Base-by-base conservation (phyloP, 1,284 basidiomycete genomes). In the Boletellus deceptivus region DNA sequence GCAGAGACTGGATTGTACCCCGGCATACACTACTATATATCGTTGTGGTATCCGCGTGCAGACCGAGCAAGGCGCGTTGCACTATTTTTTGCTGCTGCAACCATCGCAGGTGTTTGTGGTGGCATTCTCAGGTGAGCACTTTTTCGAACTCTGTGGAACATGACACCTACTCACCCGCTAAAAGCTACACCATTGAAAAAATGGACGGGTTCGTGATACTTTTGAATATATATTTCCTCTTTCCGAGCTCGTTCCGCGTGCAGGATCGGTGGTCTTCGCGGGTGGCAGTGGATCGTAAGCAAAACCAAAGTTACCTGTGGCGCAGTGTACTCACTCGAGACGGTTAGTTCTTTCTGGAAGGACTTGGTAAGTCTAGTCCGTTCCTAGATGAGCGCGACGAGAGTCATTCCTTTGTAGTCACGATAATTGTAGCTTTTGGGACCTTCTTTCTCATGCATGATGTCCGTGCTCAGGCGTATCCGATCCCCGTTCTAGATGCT, bases 1-100 rank as follows among this genome's bases (percentile, higher is more conserved):
- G 64, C 79, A 17, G 80, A 82, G 59, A 74, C 73, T 48, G 80
- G 80, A 17, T 57, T 82, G 25, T 80, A 78, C 49, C 77, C 78
- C 3, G 78, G 75, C 49, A 70, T 81, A 46, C 75, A 72, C 0
- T 83, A 77, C 52, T 82, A 81, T 56, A 70, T 80, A 39, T 76
- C 77, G 9, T 56, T 78, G 35, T 80, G 79, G 80, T 82, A 82
- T 52, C 73, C 77, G 8, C 67, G 73, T 33, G 65, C 67, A 18
- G 77, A 79, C 55, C 71, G 76, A 22, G 77, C 75, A 13, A 63
- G 59, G 45, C 72, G 80, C 18, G 72, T 81, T 31, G 78, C 80
- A 1, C 74, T 82, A 34, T 81, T 83, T 67, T 79, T 82, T 65
- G 80, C 80, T 14, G 76, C 78, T 37, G 77, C 80, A 10, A 80